Conservation (phyloP, 192 early-diverging fungal species). For the Gaertneriomyces sp. region DNA sequence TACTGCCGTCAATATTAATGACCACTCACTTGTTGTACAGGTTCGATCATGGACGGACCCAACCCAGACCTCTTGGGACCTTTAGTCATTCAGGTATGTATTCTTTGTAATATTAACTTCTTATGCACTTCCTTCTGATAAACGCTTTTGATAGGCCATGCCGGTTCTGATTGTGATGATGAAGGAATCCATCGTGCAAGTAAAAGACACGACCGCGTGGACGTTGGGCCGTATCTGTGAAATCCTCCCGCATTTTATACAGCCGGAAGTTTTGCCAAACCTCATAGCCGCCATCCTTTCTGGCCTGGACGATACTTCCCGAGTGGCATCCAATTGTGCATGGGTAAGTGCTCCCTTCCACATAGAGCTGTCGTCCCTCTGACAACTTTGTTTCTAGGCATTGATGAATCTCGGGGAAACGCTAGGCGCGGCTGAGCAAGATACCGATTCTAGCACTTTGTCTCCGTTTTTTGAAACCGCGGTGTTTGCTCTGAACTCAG, state of each 20-base stretch:
- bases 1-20: not conserved
- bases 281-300: slow-evolving; percentile 62
- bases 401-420: slow-evolving; percentile 91
- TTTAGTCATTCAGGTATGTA: slow-evolving; percentile 28
- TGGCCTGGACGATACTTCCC: slow-evolving; percentile 81
- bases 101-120: not conserved
- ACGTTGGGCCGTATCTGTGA: slow-evolving; percentile 95
- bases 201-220: slow-evolving; percentile 98
- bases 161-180: slow-evolving; percentile 82
- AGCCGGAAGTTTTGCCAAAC: slow-evolving; percentile 32
- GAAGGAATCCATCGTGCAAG: slow-evolving; percentile 77
- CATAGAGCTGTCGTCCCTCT: slow-evolving; percentile 6
- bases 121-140: too few species aligned
- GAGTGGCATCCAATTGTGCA: slow-evolving; percentile 93
- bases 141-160: slow-evolving; percentile 50
- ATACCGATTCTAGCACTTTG: slow-evolving; percentile 64
- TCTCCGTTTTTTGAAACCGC: slow-evolving; percentile 85
- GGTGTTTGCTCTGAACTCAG: slow-evolving; percentile 58
- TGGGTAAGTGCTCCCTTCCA: slow-evolving; percentile 55
- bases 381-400: slow-evolving; percentile 45
- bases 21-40: slow-evolving; percentile 18
- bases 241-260: slow-evolving; percentile 45
- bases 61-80: slow-evolving; percentile 28
- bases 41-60: slow-evolving; percentile 96
- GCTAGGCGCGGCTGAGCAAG: slow-evolving; percentile 53